Evolutionary conservation across 2,329 filamentous ascomycete species (phyloP).

Genomic region (Parastagonospora avenae): DNA sequence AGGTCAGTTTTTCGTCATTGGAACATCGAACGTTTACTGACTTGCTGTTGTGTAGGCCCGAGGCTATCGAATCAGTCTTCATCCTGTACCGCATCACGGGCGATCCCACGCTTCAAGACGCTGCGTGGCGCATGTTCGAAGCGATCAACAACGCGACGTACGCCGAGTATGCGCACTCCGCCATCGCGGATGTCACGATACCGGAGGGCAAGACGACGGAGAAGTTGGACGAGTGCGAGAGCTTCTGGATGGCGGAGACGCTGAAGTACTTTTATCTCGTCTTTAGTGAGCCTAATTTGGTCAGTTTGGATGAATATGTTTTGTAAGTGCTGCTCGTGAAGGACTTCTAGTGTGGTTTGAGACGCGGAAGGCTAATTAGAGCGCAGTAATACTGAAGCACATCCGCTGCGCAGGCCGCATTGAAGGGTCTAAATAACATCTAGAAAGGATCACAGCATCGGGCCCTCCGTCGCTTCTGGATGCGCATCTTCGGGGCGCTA

Average conservation of each 20-base stretch:
- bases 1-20: constrained; percentile 25
- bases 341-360: no score
- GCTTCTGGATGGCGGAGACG: constrained; percentile 89
- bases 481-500: no score
- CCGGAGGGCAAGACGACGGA: constrained; percentile 25
- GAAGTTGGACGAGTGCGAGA: constrained; percentile 57
- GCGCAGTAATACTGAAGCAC: constrained; percentile 58
- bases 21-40: constrained; percentile 2
- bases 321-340: constrained; percentile 43
- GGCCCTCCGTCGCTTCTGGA: no score
- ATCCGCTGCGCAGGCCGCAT: constrained; percentile 53
- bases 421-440: background rate
- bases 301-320: constrained; percentile 72
- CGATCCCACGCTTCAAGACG: constrained; percentile 74
- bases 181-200: constrained; percentile 67
- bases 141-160: constrained; percentile 70
- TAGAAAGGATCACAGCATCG: no score
- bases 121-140: constrained; percentile 85
- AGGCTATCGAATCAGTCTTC: constrained; percentile 87
- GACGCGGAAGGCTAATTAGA: background rate
- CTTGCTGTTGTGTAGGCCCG: constrained; percentile 61
- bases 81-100: constrained; percentile 91
- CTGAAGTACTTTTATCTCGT: constrained; percentile 91
- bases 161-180: constrained; percentile 71
- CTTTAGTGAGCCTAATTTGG: constrained; percentile 69